Evolutionary conservation across 2,329 filamentous ascomycete species (phyloP).

Genomic region (Dissoconium aciculare): DNA sequence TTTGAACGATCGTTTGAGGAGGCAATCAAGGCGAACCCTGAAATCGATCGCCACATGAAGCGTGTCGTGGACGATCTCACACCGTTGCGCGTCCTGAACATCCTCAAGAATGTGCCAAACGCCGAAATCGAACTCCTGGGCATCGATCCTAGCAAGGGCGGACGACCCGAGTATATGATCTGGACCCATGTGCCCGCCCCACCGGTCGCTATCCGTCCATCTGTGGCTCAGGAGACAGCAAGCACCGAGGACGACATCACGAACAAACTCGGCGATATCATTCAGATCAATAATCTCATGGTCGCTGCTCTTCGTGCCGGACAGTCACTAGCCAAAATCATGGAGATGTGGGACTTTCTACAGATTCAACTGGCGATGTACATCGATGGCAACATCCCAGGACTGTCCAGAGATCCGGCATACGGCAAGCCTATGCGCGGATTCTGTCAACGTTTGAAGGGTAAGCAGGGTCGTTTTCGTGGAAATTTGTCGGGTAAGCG

Average conservation of each 20-base stretch:
- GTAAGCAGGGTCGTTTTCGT: constrained; percentile 92
- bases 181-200: constrained; percentile 95
- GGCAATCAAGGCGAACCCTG: constrained; percentile 61
- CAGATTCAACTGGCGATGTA: constrained; percentile 95
- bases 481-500: constrained; percentile 95
- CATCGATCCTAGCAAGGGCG: constrained; percentile 62
- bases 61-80: constrained; percentile 93
- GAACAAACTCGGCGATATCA: constrained; percentile 90
- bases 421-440: constrained; percentile 81
- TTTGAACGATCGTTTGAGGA: constrained; percentile 78
- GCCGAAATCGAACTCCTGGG: constrained; percentile 84
- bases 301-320: constrained; percentile 69
- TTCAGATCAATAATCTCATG: constrained; percentile 80
- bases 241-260: constrained; percentile 96
- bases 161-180: constrained; percentile 87
- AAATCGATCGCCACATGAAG: constrained; percentile 78
- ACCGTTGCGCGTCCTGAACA: constrained; percentile 70
- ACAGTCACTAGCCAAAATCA: constrained; percentile 71
- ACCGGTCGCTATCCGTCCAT: constrained; percentile 84
- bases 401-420: constrained; percentile 65
- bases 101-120: constrained; percentile 76
- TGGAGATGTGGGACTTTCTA: constrained; percentile 97
- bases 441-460: constrained; percentile 89
- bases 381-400: constrained; percentile 91
- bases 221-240: constrained; percentile 79